phyloP scores from a whole-genome alignment of 75 land plant genomes.

The Ceratopteris richardii region DNA sequence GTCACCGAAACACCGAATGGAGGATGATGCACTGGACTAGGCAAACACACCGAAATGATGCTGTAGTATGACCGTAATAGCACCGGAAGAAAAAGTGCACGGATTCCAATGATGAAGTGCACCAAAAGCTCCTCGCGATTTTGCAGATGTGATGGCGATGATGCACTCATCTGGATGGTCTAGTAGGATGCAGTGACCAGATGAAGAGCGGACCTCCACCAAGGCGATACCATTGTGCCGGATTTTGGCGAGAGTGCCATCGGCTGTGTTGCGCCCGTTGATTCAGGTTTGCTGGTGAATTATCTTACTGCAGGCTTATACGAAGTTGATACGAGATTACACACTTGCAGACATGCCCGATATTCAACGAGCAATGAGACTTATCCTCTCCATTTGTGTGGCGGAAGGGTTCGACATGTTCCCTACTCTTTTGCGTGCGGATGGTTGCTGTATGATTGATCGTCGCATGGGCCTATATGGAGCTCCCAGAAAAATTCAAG shows the following conservation, averaged over 20 bases:
- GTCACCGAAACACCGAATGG: no score
- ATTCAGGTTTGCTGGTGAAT: conserved; percentile 74
- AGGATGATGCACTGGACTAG: no score
- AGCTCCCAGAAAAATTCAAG: conserved; percentile 48
- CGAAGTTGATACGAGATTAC: conserved; percentile 47
- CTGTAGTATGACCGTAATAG: no score
- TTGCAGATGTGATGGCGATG: no score
- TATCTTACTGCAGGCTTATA: conserved; percentile 49
- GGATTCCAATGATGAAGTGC: no score
- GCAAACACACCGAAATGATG: no score
- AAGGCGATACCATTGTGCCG: conserved; percentile 41
- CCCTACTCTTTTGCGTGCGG: conserved; percentile 44
- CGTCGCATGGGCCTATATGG: conserved; percentile 63
- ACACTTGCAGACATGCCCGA: conserved; percentile 52
- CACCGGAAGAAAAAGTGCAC: no score
- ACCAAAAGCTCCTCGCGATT: no score
- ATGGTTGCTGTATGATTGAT: conserved; percentile 51
- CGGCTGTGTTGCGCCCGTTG: conserved; percentile 63
- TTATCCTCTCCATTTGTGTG: conserved; percentile 46
- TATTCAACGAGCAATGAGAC: conserved; percentile 54
- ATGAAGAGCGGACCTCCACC: no score
- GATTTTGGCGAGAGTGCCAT: conserved; percentile 69
- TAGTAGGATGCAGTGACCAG: no score
- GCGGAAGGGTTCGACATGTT: conserved; percentile 62
- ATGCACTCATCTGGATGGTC: no score